Evolutionary conservation across 169 alveolate genomes (phyloP).

Genomic region (Neospora caninum): DNA sequence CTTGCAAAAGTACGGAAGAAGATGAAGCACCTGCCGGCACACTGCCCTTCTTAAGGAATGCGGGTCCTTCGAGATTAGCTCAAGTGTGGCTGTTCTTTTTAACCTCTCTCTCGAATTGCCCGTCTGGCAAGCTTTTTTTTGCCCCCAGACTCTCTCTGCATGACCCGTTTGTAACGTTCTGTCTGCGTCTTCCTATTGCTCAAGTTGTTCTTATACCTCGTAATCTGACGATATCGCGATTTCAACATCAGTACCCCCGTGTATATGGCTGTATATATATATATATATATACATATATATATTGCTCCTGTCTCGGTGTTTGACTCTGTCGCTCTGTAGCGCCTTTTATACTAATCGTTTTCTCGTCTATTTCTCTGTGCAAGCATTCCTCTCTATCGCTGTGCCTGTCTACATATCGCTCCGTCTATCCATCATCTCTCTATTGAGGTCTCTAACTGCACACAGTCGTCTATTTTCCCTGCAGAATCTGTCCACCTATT

Average conservation of each 20-base stretch:
- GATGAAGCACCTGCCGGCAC: conserved; percentile 40
- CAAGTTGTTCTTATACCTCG: too few relatives aligned
- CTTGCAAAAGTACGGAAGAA: conserved; percentile 64
- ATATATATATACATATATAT: background rate
- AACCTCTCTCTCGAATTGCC: background rate
- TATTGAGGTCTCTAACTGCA: too few relatives aligned
- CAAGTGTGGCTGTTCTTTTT: background rate
- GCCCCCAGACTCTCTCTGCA: too few relatives aligned
- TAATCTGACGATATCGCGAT: background rate
- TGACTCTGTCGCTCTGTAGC: background rate
- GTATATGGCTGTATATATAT: background rate
- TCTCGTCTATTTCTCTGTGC: too few relatives aligned
- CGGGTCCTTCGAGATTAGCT: background rate
- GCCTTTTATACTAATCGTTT: too few relatives aligned
- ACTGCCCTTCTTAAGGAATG: background rate
- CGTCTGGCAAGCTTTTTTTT: background rate
- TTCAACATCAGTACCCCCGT: background rate
- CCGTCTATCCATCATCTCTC: too few relatives aligned
- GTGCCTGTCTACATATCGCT: too few relatives aligned
- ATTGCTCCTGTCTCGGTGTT: background rate
- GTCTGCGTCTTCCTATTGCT: too few relatives aligned
- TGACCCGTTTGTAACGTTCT: too few relatives aligned
- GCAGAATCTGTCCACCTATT: too few relatives aligned
- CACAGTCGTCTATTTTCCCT: too few relatives aligned
- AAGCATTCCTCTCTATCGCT: too few relatives aligned